phyloP scores from a whole-genome alignment of 768 basidiomycete species.

The Russula ochroleuca region DNA sequence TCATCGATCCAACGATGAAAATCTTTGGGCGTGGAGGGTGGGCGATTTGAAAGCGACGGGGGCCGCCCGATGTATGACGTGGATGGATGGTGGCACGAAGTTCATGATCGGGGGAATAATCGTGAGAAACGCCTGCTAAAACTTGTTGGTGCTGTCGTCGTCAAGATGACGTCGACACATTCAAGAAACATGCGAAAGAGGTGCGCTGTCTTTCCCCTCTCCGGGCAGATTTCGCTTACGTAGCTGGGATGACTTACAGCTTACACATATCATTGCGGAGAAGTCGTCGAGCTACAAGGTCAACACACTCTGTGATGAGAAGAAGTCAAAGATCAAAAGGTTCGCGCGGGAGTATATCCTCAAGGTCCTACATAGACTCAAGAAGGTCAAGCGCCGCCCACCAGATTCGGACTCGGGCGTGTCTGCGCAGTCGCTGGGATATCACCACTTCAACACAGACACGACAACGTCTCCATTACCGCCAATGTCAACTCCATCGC shows the following conservation, averaged over 20 bases:
- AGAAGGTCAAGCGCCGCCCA: slow-evolving; percentile 40
- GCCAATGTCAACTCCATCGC: neutral
- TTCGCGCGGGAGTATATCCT: slow-evolving; percentile 88
- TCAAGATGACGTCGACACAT: slow-evolving; percentile 78
- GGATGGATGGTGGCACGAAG: no score
- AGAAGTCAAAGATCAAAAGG: slow-evolving; percentile 82
- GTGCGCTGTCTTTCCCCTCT: slow-evolving; percentile 40
- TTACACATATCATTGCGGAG: slow-evolving; percentile 81
- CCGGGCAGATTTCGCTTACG: neutral
- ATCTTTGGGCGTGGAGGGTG: no score
- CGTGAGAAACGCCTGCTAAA: slow-evolving; percentile 83
- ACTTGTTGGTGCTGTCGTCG: slow-evolving; percentile 85
- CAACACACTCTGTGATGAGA: slow-evolving; percentile 80
- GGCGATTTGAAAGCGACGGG: no score
- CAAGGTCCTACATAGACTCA: slow-evolving; percentile 69
- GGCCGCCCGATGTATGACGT: no score
- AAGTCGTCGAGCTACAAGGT: slow-evolving; percentile 78
- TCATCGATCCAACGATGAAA: no score
- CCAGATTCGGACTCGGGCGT: no score
- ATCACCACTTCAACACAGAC: no score
- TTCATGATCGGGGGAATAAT: slow-evolving; percentile 41
- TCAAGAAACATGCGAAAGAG: slow-evolving; percentile 96
- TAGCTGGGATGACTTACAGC: slow-evolving; percentile 40
- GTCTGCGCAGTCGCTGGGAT: no score
- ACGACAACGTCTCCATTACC: neutral